Evolutionary conservation across 1,284 basidiomycete species (phyloP).

Genomic region (Fistulinella staudtii): DNA sequence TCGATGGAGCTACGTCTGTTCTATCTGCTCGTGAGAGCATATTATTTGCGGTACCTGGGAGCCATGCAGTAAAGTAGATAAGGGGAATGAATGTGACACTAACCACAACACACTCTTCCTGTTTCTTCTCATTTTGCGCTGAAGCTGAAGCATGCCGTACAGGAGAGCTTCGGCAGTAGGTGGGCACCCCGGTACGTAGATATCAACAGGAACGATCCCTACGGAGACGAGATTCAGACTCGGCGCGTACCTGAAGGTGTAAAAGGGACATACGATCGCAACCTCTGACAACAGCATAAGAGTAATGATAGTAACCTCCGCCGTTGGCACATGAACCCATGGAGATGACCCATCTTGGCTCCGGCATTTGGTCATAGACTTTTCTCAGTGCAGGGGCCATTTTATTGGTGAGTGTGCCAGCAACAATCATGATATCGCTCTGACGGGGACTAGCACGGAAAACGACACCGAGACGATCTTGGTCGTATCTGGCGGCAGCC

Average conservation of each 20-base stretch:
- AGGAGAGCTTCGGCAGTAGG: slow-evolving; percentile 92
- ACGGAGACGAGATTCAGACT: neutral
- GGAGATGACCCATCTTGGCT: slow-evolving; percentile 97
- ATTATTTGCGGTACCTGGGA: slow-evolving; percentile 31
- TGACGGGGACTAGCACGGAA: slow-evolving; percentile 98
- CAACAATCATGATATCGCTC: slow-evolving; percentile 99
- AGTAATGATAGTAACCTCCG: slow-evolving; percentile 98
- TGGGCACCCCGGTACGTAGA: slow-evolving; percentile 95
- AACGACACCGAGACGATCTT: slow-evolving; percentile 95
- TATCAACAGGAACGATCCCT: slow-evolving; percentile 97
- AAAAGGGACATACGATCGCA: slow-evolving; percentile 76
- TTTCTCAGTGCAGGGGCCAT: slow-evolving; percentile 98
- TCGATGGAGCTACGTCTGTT: slow-evolving; percentile 5
- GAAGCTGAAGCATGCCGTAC: slow-evolving; percentile 93
- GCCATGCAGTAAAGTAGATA: neutral
- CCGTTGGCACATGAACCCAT: slow-evolving; percentile 99
- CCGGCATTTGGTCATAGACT: slow-evolving; percentile 97
- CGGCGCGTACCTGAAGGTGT: neutral
- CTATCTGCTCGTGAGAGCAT: neutral
- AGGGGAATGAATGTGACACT: slow-evolving; percentile 22
- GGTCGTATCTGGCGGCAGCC: slow-evolving; percentile 98
- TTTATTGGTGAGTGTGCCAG: slow-evolving; percentile 98
- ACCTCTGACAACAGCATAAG: slow-evolving; percentile 98
- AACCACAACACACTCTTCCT: slow-evolving; percentile 91
- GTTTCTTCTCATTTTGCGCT: slow-evolving; percentile 94